Base-by-base conservation (phyloP, 2,329 filamentous ascomycete genomes). In the Venturia oleaginea region DNA sequence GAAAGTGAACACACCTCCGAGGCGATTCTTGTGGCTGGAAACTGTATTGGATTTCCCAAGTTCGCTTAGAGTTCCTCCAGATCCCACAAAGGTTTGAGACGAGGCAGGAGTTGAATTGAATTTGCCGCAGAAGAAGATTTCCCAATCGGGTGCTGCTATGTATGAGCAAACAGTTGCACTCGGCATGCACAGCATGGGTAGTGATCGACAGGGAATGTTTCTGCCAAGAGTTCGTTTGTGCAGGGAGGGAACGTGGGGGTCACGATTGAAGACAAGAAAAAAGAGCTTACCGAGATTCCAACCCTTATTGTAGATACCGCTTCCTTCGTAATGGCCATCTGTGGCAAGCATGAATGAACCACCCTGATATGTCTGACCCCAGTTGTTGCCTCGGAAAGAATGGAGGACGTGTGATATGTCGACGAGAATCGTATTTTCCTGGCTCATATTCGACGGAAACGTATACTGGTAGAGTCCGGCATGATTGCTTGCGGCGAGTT, bases 361-460 rank as follows among this genome's bases (percentile, higher is more conserved):
- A n/a, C 81, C 81, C 6, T 83, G 76, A 69, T 87, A 89, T 42
- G 79, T 78, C 71, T 89, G 86, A n/a, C 83, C 81, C 40, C 86
- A 77, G 0, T 84, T 83, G 67, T 83, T 77, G 0, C 84, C 83
- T 42, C 85, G 78, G 65, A 81, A 87, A 1, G 85, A 87, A 1
- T 84, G 80, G 46, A 89, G 74, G n/a, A 76, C 72, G 66, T 89
- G 86, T 1, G 85, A 87, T 8, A 88, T 83, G 70, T 89, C 86
- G 6, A 86, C 82, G 30, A 88, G 77, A 19, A 88, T 69, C 51
- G 83, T 78, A 2, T 73, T 69, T 1, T 70, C 67, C 1, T 68
- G 74, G 37, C 69, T 67, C 4, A 71, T 65, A 8, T 46, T 46
- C n/a, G 48, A 32, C 0, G 85, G 82, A 64, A 88, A 89, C 0